Evolutionary conservation across 306 rosid species (phyloP).

Genomic region (Ormosia semicastrata): DNA sequence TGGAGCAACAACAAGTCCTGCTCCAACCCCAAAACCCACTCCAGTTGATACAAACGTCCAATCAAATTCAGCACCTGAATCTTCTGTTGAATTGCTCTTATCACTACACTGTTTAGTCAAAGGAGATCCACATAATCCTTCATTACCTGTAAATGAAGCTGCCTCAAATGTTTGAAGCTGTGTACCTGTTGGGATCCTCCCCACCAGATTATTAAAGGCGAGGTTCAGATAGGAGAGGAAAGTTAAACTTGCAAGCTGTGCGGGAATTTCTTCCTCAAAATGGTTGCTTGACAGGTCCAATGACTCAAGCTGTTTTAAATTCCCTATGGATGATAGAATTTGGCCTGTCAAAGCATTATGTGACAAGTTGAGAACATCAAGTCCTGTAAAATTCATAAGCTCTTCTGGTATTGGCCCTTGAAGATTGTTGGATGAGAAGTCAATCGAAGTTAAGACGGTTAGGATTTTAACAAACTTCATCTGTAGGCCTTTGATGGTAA

Average conservation of each 20-base stretch:
- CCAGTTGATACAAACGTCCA: no score
- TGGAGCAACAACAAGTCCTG: no score
- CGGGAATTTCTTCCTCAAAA: slow-evolving; percentile 29
- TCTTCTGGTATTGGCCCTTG: slow-evolving; percentile 46
- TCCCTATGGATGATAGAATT: slow-evolving; percentile 34
- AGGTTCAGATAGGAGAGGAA: slow-evolving; percentile 39
- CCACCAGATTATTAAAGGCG: slow-evolving; percentile 26
- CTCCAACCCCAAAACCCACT: no score
- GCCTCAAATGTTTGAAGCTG: slow-evolving; percentile 26
- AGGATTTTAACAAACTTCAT: slow-evolving; percentile 25
- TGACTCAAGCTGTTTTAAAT: slow-evolving; percentile 31
- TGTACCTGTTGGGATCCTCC: slow-evolving; percentile 15
- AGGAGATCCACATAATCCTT: slow-evolving; percentile 39
- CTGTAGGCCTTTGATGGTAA: slow-evolving; percentile 38
- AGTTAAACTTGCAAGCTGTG: no score
- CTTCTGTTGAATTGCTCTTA: no score
- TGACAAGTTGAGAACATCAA: slow-evolving; percentile 30
- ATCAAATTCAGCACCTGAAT: no score
- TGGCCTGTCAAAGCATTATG: slow-evolving; percentile 31
- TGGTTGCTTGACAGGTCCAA: slow-evolving; percentile 46
- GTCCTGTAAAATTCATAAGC: slow-evolving; percentile 27
- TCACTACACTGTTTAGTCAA: no score
- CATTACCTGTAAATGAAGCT: slow-evolving; percentile 1
- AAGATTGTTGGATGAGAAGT: slow-evolving; percentile 38
- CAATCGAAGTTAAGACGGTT: slow-evolving; percentile 24